Conservation (phyloP, 148 eudicot genomes). For the Cornus controversa region DNA sequence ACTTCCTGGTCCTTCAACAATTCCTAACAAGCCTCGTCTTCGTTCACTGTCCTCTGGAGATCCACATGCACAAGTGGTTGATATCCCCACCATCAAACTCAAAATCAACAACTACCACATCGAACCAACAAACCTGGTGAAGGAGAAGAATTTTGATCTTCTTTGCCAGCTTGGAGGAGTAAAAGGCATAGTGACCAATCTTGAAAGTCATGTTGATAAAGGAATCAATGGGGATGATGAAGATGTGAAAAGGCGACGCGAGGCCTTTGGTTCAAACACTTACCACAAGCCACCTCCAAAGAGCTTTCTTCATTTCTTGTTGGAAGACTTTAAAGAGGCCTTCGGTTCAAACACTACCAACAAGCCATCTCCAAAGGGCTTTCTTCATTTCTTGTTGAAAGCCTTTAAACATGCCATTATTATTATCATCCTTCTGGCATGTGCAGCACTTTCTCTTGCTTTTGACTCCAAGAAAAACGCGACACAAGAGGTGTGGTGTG, state of each 20-base stretch:
- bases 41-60: too few relatives aligned
- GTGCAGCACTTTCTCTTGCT: neutral
- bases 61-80: too few relatives aligned
- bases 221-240: neutral
- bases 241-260: neutral
- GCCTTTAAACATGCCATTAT: neutral
- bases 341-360: neutral
- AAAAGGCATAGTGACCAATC: neutral
- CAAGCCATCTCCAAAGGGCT: too few relatives aligned
- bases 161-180: neutral
- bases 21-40: too few relatives aligned
- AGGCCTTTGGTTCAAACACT: neutral
- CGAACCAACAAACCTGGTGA: neutral
- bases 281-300: too few relatives aligned
- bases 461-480: neutral
- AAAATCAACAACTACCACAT: neutral
- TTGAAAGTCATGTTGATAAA: neutral
- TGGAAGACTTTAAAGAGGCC: neutral
- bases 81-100: too few relatives aligned
- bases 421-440: neutral
- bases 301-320: too few relatives aligned
- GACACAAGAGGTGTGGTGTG: neutral
- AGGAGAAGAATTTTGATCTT: neutral
- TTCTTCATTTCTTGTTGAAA: too few relatives aligned
- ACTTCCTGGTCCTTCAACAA: too few relatives aligned